phyloP scores from a whole-genome alignment of 257 asterid genomes.

The Parsonsia alboflavescens region DNA sequence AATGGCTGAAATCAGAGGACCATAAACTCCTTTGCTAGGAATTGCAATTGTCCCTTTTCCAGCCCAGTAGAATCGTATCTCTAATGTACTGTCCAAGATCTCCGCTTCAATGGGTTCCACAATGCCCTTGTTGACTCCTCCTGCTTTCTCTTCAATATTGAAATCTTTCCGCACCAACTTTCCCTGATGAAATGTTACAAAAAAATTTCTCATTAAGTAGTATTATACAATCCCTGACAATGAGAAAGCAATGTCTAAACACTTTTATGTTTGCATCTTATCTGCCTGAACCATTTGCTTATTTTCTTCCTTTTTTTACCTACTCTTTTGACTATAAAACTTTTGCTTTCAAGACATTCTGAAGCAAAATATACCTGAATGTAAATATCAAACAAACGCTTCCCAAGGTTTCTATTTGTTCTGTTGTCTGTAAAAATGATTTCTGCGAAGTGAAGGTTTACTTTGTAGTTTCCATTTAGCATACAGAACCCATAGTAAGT shows the following conservation, averaged over 20 bases:
- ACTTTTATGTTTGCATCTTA: background rate
- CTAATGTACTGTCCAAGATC: constrained; percentile 18
- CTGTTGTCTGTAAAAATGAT: constrained; percentile 24
- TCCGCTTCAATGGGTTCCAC: background rate
- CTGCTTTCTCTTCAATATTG: constrained; percentile 23
- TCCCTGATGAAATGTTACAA: constrained; percentile 11
- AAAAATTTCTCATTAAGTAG: background rate
- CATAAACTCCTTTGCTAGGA: constrained; percentile 23
- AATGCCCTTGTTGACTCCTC: constrained; percentile 19
- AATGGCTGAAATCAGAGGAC: constrained; percentile 36
- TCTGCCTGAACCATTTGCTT: no score
- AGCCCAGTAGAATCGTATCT: constrained; percentile 33
- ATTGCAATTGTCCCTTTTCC: constrained; percentile 28
- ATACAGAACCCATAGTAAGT: constrained; percentile 34
- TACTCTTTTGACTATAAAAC: background rate
- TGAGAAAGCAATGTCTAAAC: no score
- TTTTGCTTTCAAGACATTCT: background rate
- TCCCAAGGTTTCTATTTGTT: constrained; percentile 26
- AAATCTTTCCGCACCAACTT: constrained; percentile 20
- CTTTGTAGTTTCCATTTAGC: constrained; percentile 31
- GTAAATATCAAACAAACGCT: constrained; percentile 32
- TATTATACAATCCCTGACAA: background rate
- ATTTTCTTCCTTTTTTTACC: background rate
- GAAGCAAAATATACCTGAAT: constrained; percentile 27
- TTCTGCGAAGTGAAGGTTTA: constrained; percentile 38